These are phyloP conservation scores for Tricholoma hemisulphureum DNA, from an alignment of 768 basidiomycete species.

Conservation along the genomic window DNA sequence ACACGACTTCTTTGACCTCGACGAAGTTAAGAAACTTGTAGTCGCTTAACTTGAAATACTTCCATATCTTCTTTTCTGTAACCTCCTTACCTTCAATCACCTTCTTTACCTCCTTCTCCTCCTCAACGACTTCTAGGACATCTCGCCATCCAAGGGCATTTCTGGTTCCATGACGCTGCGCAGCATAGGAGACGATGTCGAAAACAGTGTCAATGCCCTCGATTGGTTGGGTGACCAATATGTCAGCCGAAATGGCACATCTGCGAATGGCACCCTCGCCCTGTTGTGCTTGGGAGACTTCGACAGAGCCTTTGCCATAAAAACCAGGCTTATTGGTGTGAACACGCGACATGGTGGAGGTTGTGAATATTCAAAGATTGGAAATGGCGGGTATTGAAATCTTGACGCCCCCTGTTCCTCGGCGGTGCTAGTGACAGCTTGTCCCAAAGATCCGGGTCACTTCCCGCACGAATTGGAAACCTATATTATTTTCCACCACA, in stretches of 20 bases:
- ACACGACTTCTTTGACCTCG: conserved; percentile 64
- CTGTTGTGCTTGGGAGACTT: conserved; percentile 41
- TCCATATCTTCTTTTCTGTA: conserved; percentile 92
- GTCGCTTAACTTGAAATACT: conserved; percentile 88
- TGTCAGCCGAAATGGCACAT: conserved; percentile 51
- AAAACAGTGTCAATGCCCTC: conserved; percentile 79
- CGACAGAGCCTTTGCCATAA: conserved; percentile 65
- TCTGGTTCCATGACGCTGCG: conserved; percentile 70
- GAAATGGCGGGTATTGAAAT: too few species aligned
- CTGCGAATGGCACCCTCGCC: conserved; percentile 62
- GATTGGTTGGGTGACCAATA: conserved; percentile 59
- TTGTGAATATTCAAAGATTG: too few species aligned
- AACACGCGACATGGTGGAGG: conserved; percentile 28
- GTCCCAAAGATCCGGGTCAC: too few species aligned
- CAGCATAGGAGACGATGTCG: conserved; percentile 75
- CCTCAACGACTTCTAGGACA: conserved; percentile 66
- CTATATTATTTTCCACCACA: too few species aligned
- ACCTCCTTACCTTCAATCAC: conserved; percentile 78
- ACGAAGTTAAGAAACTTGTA: conserved; percentile 80
- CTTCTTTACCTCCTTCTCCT: conserved; percentile 89
- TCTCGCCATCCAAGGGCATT: conserved; percentile 82
- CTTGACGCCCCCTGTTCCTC: too few species aligned
- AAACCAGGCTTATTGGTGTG: conserved; percentile 42
- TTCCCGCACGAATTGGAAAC: too few species aligned
- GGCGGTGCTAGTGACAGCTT: too few species aligned